Conservation (phyloP, 192 early-diverging fungal species). For the Backusella mclennaniae region DNA sequence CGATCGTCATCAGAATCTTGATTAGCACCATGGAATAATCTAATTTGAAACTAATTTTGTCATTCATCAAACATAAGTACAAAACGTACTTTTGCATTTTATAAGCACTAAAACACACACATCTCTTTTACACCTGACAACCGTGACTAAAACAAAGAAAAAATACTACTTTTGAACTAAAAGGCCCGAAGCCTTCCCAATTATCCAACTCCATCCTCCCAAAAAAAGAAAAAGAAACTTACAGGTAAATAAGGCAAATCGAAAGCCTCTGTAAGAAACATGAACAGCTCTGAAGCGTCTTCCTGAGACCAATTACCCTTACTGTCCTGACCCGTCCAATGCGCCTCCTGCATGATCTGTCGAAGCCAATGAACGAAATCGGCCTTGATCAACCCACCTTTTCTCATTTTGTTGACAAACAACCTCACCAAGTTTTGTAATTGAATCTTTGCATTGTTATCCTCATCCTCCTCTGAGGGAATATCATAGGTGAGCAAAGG, state of each 20-base stretch:
- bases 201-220: not conserved
- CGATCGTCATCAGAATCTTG: not conserved
- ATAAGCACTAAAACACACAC: not conserved
- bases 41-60: constrained; percentile 11
- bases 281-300: constrained; percentile 1
- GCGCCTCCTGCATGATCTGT: not conserved
- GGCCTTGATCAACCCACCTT: not conserved
- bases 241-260: constrained; percentile 1
- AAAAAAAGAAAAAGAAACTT: not conserved
- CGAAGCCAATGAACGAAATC: not conserved
- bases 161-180: not conserved
- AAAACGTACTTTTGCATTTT: too few species aligned
- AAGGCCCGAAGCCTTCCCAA: not conserved
- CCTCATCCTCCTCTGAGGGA: not conserved
- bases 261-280: not conserved
- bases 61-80: not conserved
- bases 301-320: not conserved
- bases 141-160: not conserved
- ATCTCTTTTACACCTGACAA: not conserved
- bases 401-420: constrained; percentile 3
- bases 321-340: not conserved
- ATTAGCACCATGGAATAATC: constrained; percentile 9
- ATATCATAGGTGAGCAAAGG: not conserved
- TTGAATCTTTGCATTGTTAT: not conserved
- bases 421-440: not conserved